These are phyloP conservation scores for Podospora fimiseda DNA, from an alignment of 495 filamentous ascomycete species.

Conservation along the genomic window DNA sequence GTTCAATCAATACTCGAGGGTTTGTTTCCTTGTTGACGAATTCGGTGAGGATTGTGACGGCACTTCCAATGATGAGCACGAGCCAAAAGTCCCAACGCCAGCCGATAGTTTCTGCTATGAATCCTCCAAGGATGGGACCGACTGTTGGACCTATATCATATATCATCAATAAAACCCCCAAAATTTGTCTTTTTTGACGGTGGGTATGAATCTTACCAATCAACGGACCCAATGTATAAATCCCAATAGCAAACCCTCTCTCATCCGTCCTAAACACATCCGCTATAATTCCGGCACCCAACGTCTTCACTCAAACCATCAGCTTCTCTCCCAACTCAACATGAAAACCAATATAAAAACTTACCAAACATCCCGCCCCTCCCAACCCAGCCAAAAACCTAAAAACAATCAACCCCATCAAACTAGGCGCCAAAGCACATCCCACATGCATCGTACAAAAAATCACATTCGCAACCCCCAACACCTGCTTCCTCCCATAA, in stretches of 20 bases:
- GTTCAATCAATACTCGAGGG: constrained; percentile 43
- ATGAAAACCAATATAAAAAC: background rate
- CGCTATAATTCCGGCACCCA: constrained; percentile 51
- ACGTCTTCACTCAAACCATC: constrained; percentile 25
- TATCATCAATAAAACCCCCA: too few species aligned
- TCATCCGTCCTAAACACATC: constrained; percentile 51
- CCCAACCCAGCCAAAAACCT: constrained; percentile 54
- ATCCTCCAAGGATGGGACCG: constrained; percentile 50
- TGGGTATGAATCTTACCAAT: constrained; percentile 38
- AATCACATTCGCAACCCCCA: constrained; percentile 57
- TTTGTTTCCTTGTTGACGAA: constrained; percentile 52
- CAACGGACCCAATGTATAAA: constrained; percentile 41
- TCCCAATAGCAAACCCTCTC: constrained; percentile 53
- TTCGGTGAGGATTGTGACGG: constrained; percentile 36
- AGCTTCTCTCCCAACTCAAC: background rate
- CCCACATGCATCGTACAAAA: constrained; percentile 67
- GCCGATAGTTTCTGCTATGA: constrained; percentile 45
- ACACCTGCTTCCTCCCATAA: constrained; percentile 59
- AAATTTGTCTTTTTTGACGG: too few species aligned
- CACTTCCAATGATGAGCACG: constrained; percentile 42
- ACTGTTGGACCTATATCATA: constrained; percentile 46
- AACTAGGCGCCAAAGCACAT: constrained; percentile 57
- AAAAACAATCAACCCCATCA: constrained; percentile 54
- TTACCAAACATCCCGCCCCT: constrained; percentile 26
- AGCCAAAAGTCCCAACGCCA: constrained; percentile 63